phyloP scores from a whole-genome alignment of 202 grass and related monocot genomes.

The Tripidium arundinaceum region DNA sequence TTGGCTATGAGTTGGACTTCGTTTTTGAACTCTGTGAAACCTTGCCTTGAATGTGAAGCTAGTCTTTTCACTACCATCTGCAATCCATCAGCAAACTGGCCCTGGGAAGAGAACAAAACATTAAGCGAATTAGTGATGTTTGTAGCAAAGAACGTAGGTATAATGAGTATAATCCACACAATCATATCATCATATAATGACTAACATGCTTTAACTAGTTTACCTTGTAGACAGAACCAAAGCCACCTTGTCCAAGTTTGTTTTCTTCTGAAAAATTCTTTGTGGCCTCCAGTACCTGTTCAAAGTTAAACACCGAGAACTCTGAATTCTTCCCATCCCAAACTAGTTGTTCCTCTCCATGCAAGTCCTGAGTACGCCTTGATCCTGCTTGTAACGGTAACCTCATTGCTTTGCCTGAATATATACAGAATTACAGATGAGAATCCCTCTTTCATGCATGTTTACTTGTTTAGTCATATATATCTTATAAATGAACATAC shows the following conservation, averaged over 20 bases:
- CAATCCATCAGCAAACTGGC: slow-evolving; percentile 22
- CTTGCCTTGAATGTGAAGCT: slow-evolving; percentile 53
- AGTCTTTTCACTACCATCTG: slow-evolving; percentile 51
- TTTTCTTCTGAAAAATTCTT: slow-evolving; percentile 42
- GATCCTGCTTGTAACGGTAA: background rate
- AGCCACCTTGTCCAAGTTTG: slow-evolving; percentile 52
- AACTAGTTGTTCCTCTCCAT: background rate
- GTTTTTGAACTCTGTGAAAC: slow-evolving; percentile 55
- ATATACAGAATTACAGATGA: background rate
- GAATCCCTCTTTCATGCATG: background rate
- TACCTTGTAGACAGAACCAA: slow-evolving; percentile 55
- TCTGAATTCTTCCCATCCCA: slow-evolving; percentile 23
- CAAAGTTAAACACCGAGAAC: slow-evolving; percentile 29
- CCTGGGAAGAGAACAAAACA: slow-evolving; percentile 14
- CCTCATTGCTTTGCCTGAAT: background rate
- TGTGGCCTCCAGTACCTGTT: slow-evolving; percentile 33
- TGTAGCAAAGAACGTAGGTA: background rate
- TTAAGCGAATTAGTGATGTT: no score
- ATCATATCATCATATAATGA: no score
- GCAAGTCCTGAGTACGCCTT: background rate
- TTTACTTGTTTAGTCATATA: background rate
- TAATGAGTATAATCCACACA: background rate
- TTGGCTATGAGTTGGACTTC: slow-evolving; percentile 60
- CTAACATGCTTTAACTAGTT: background rate
- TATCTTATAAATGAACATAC: background rate